Conservation (phyloP, 352 stramenopile genomes). For the Pythium myriotylum region DNA sequence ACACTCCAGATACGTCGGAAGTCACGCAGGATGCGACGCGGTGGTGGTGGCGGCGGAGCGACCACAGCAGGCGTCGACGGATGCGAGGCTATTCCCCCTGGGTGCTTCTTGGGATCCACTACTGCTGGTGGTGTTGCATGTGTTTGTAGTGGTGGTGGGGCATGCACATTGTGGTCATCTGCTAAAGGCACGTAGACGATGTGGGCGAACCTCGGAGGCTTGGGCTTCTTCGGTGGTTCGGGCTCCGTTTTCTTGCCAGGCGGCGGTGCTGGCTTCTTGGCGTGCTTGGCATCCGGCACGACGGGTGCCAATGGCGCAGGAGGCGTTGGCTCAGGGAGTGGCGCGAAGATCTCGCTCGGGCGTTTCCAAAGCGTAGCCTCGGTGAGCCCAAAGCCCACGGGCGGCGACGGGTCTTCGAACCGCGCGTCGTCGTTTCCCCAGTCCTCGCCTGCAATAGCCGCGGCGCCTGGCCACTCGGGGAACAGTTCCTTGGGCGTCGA, state of each 20-base stretch:
- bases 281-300: conserved; percentile 34
- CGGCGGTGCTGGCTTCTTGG: conserved; percentile 38
- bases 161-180: conserved; percentile 1
- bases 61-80: conserved; percentile 5
- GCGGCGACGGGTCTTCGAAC: conserved; percentile 46
- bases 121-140: neutral
- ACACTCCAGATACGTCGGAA: conserved; percentile 73
- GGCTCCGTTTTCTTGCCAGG: conserved; percentile 49
- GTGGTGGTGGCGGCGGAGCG: conserved; percentile 10
- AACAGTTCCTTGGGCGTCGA: conserved; percentile 47
- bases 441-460: conserved; percentile 45
- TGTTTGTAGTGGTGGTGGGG: too few species aligned
- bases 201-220: conserved; percentile 38
- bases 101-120: conserved; percentile 21
- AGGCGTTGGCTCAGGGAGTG: conserved; percentile 38
- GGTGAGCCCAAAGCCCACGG: conserved; percentile 4
- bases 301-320: conserved; percentile 22
- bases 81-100: conserved; percentile 7
- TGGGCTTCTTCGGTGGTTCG: conserved; percentile 45
- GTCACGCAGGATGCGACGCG: conserved; percentile 46
- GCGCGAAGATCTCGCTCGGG: conserved; percentile 56
- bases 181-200: conserved; percentile 36
- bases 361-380: conserved; percentile 59
- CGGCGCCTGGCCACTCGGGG: conserved; percentile 55
- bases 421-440: conserved; percentile 46